Evolutionary conservation across 768 basidiomycete species (phyloP).

Genomic region (Pilatotrama ljubarskyi): DNA sequence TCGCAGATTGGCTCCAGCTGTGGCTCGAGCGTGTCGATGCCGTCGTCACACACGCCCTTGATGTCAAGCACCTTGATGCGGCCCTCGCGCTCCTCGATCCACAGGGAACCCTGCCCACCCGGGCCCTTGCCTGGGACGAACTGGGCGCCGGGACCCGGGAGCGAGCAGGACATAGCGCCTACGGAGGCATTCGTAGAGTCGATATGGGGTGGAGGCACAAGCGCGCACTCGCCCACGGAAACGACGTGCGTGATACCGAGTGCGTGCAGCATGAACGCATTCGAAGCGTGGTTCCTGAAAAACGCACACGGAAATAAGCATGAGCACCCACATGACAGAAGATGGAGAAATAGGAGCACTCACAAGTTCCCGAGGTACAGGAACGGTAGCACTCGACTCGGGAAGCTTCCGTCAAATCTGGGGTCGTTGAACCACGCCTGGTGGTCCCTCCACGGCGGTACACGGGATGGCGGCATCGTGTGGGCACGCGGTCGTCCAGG

Average conservation of each 20-base stretch:
- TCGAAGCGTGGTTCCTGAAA: conserved; percentile 86
- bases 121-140: conserved; percentile 45
- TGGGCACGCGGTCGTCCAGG: conserved; percentile 62
- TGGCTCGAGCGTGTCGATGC: conserved; percentile 90
- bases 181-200: conserved; percentile 5
- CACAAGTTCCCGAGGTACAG: conserved; percentile 94
- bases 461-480: conserved; percentile 64
- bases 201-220: conserved; percentile 71
- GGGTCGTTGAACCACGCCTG: conserved; percentile 95
- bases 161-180: conserved; percentile 11
- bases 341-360: conserved; percentile 37
- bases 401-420: conserved; percentile 94
- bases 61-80: conserved; percentile 90
- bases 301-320: conserved; percentile 5
- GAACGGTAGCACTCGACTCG: conserved; percentile 88
- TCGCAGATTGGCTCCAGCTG: conserved; percentile 86
- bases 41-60: conserved; percentile 92
- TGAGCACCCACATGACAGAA: not conserved
- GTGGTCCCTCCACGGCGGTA: conserved; percentile 48
- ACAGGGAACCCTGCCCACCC: conserved; percentile 70
- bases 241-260: conserved; percentile 97
- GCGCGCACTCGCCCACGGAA: conserved; percentile 92
- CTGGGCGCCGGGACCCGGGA: conserved; percentile 32
- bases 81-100: conserved; percentile 86
- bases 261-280: conserved; percentile 94